Conservation (phyloP, 192 early-diverging fungal species). For the Radiomyces spectabilis region DNA sequence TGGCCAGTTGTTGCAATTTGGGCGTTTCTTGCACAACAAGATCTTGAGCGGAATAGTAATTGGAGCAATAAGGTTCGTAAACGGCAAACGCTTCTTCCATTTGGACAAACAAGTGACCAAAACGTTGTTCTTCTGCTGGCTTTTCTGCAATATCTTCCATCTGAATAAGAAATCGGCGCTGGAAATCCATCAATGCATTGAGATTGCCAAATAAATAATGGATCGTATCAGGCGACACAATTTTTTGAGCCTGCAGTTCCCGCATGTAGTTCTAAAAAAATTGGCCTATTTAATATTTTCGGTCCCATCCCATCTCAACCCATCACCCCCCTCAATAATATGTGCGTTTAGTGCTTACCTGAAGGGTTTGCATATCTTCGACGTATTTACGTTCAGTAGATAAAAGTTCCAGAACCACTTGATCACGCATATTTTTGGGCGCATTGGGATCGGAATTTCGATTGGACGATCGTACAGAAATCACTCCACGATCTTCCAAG, state of each 20-base stretch:
- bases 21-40: constrained; percentile 60
- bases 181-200: constrained; percentile 87
- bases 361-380: constrained; percentile 78
- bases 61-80: constrained; percentile 90
- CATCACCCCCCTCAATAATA: too few species aligned
- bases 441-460: constrained; percentile 41
- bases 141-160: constrained; percentile 74
- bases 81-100: constrained; percentile 75
- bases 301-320: too few species aligned
- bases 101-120: constrained; percentile 79
- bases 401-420: constrained; percentile 79
- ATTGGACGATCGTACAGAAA: constrained; percentile 28
- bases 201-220: constrained; percentile 88
- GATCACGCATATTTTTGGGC: constrained; percentile 80
- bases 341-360: constrained; percentile 21
- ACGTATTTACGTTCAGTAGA: constrained; percentile 91
- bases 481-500: constrained; percentile 60
- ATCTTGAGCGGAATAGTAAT: constrained; percentile 72
- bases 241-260: constrained; percentile 58
- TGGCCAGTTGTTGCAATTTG: constrained; percentile 49
- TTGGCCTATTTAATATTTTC: constrained; percentile 1
- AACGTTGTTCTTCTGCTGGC: constrained; percentile 70
- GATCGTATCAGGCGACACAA: constrained; percentile 73
- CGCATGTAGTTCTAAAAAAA: constrained; percentile 58
- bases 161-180: constrained; percentile 84